A percentile compares a stretch with the other conserved stretches of the same genome.
Evolutionary conservation across 352 stramenopile genomes (phyloP).

Genomic region (Phytophthora cactorum): DNA sequence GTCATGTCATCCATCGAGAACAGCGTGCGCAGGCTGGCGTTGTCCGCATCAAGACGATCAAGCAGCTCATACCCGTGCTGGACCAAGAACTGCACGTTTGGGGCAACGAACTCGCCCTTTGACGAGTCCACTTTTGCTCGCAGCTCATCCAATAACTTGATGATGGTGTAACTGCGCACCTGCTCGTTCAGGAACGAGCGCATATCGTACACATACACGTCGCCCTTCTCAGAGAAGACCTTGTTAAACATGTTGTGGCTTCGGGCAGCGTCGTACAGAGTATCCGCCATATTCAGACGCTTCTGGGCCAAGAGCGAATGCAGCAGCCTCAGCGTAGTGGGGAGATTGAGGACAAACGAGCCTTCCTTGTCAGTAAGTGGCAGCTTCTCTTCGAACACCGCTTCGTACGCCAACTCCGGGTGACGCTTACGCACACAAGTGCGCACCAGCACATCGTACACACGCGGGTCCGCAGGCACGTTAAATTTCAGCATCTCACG

Average conservation of each 20-base stretch:
- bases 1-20: conserved; percentile 90
- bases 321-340: conserved; percentile 67
- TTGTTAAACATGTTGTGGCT: conserved; percentile 59
- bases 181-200: conserved; percentile 59
- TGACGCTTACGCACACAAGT: conserved; percentile 88
- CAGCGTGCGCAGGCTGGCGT: conserved; percentile 63
- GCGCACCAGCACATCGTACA: conserved; percentile 84
- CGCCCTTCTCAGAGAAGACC: conserved; percentile 54
- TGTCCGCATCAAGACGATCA: conserved; percentile 79
- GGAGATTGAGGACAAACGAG: conserved; percentile 65
- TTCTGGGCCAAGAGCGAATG: conserved; percentile 77
- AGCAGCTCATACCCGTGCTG: conserved; percentile 80
- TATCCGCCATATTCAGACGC: conserved; percentile 67
- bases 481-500: conserved; percentile 82
- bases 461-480: conserved; percentile 66
- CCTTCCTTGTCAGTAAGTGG: conserved; percentile 57
- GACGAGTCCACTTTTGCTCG: conserved; percentile 50
- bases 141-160: conserved; percentile 64
- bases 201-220: conserved; percentile 69
- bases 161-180: conserved; percentile 69
- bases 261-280: conserved; percentile 61
- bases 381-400: conserved; percentile 70
- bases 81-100: conserved; percentile 76
- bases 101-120: conserved; percentile 41
- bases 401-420: conserved; percentile 77